Conservation (phyloP, 1,139 yeast species). For the Suhomyces atakaporum region DNA sequence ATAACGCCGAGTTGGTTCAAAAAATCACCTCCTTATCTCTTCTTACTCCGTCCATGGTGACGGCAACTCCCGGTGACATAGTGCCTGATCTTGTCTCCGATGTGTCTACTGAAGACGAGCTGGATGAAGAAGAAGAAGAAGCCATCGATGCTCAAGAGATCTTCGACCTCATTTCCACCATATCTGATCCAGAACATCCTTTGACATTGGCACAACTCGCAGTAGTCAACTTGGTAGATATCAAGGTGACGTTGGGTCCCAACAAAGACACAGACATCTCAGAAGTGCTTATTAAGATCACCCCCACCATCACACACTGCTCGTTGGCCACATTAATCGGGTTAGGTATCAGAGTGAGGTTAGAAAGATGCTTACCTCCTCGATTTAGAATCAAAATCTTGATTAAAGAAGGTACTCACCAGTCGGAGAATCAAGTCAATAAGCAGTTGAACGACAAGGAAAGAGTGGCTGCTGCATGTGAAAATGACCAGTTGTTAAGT, state of each 20-base stretch:
- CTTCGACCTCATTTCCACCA: slow-evolving; percentile 72
- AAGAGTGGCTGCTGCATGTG: slow-evolving; percentile 98
- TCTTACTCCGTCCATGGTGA: slow-evolving; percentile 7
- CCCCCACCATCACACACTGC: slow-evolving; percentile 98
- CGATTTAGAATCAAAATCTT: slow-evolving; percentile 78
- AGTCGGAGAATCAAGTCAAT: slow-evolving; percentile 92
- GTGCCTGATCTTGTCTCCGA: slow-evolving; percentile 33
- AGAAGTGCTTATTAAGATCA: slow-evolving; percentile 77
- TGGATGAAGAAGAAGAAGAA: slow-evolving; percentile 53
- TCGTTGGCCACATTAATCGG: slow-evolving; percentile 96
- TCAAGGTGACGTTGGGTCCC: slow-evolving; percentile 62
- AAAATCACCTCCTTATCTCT: slow-evolving; percentile 29
- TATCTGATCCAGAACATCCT: slow-evolving; percentile 98
- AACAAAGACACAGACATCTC: slow-evolving; percentile 55
- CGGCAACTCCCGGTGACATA: slow-evolving; percentile 2
- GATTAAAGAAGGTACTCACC: slow-evolving; percentile 91
- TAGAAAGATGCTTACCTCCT: slow-evolving; percentile 86
- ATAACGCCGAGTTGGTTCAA: slow-evolving; percentile 22
- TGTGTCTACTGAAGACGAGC: slow-evolving; percentile 13
- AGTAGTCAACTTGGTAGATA: slow-evolving; percentile 85
- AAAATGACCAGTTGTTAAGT: slow-evolving; percentile 83
- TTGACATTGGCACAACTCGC: slow-evolving; percentile 91
- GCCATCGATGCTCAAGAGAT: slow-evolving; percentile 69
- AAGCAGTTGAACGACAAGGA: slow-evolving; percentile 97
- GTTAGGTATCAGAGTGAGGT: slow-evolving; percentile 85